Evolutionary conservation across 768 basidiomycete species (phyloP).

Genomic region (Pisolithus sp.): DNA sequence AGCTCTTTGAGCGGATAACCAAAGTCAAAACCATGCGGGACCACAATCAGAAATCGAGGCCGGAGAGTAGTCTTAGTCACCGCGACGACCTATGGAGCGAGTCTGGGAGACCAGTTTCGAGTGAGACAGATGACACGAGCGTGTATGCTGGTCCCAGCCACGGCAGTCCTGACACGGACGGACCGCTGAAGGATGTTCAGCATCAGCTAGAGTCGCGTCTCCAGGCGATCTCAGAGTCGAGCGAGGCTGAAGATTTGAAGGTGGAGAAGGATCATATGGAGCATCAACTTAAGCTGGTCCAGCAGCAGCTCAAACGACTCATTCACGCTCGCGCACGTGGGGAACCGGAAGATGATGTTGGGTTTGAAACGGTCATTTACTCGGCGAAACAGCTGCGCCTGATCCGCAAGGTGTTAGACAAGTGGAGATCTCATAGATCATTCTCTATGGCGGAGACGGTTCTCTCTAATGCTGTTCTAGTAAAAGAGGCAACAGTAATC

Average conservation of each 20-base stretch:
- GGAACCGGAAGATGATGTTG: constrained; percentile 58
- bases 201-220: constrained; percentile 67
- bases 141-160: constrained; percentile 57
- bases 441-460: constrained; percentile 93
- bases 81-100: constrained; percentile 89
- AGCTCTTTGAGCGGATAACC: constrained; percentile 89
- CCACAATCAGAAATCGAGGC: constrained; percentile 71
- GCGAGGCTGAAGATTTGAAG: constrained; percentile 79
- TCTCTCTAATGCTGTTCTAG: constrained; percentile 72
- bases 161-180: constrained; percentile 61
- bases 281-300: constrained; percentile 75
- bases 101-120: constrained; percentile 69
- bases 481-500: constrained; percentile 95
- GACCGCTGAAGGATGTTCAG: constrained; percentile 63
- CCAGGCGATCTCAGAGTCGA: constrained; percentile 55
- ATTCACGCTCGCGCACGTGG: constrained; percentile 72
- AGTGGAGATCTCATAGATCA: constrained; percentile 78
- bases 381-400: constrained; percentile 74
- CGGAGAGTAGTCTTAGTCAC: constrained; percentile 84
- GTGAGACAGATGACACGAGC: constrained; percentile 88
- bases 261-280: constrained; percentile 93
- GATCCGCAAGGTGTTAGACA: constrained; percentile 75
- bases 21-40: constrained; percentile 86
- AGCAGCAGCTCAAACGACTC: constrained; percentile 74
- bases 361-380: constrained; percentile 79